A percentile compares a stretch with the other conserved stretches of the same genome.
Conservation (phyloP, 129 eudicot species). For the Kitagawia praeruptora region DNA sequence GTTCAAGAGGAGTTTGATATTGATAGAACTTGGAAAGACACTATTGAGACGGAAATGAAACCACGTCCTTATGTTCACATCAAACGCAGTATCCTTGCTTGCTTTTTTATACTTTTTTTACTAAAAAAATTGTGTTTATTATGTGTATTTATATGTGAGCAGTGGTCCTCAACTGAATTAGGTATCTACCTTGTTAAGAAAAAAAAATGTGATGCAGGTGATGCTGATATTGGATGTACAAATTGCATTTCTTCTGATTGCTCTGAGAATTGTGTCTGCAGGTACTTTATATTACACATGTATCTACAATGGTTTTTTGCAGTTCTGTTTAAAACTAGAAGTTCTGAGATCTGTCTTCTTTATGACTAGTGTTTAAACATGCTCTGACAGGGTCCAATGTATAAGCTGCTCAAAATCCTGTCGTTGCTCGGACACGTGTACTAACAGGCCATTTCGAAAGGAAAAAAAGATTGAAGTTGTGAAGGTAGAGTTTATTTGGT, state of each 20-base stretch:
- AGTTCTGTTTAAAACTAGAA: background rate
- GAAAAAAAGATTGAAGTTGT: slow-evolving; percentile 71
- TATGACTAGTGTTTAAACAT: slow-evolving; percentile 18
- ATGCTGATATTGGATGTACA: slow-evolving; percentile 63
- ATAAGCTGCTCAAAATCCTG: slow-evolving; percentile 95
- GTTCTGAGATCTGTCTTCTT: background rate
- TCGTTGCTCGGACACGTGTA: slow-evolving; percentile 66
- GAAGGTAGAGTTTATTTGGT: slow-evolving; percentile 34
- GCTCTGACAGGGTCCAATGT: slow-evolving; percentile 61
- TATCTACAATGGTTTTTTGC: background rate
- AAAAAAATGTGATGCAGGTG: slow-evolving; percentile 54
- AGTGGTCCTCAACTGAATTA: slow-evolving; percentile 29
- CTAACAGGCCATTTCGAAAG: slow-evolving; percentile 81
- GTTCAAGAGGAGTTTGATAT: slow-evolving; percentile 58
- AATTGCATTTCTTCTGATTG: slow-evolving; percentile 56
- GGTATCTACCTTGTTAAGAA: slow-evolving; percentile 70
- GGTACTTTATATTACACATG: slow-evolving; percentile 38
- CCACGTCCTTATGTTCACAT: slow-evolving; percentile 68
- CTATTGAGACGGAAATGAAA: slow-evolving; percentile 34
- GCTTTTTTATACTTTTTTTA: background rate
- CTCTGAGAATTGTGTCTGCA: slow-evolving; percentile 85
- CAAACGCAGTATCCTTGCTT: slow-evolving; percentile 79
- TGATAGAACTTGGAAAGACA: slow-evolving; percentile 44
- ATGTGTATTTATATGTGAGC: background rate
- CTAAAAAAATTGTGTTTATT: background rate